phyloP scores from a whole-genome alignment of 106 monocot genomes.

The Apostasia ramifera region DNA sequence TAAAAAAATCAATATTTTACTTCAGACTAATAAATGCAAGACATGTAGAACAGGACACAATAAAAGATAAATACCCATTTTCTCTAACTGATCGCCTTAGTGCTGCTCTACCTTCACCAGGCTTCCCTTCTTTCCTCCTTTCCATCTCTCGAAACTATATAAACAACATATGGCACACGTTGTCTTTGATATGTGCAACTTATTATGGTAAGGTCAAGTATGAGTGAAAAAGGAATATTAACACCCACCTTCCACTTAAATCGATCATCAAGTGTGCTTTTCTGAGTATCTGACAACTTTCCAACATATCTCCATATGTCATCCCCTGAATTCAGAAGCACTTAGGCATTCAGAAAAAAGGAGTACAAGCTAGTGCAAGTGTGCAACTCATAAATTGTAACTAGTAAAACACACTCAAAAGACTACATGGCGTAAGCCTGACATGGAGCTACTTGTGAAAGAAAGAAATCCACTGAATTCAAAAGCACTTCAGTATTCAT shows the following conservation, averaged over 20 bases:
- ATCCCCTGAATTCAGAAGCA: conserved; percentile 45
- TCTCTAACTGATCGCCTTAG: conserved; percentile 93
- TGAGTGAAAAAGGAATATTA: background rate
- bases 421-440: no score
- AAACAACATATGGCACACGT: background rate
- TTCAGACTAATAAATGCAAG: background rate
- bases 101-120: conserved; percentile 89
- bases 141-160: conserved; percentile 95
- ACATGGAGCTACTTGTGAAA: no score
- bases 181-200: no score
- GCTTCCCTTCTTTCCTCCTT: conserved; percentile 92
- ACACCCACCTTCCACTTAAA: conserved; percentile 96
- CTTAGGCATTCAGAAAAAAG: no score
- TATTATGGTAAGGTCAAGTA: background rate
- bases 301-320: conserved; percentile 98
- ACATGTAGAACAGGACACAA: conserved; percentile 6
- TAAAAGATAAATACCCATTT: conserved; percentile 54
- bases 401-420: no score
- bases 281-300: conserved; percentile 92
- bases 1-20: no score
- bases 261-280: conserved; percentile 94
- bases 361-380: no score
- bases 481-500: background rate
- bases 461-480: no score
- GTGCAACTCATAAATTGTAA: no score